A percentile compares a stretch with the other conserved stretches of the same genome.
phyloP scores from a whole-genome alignment of 139 green algal genomes.

The Closterium sp. region DNA sequence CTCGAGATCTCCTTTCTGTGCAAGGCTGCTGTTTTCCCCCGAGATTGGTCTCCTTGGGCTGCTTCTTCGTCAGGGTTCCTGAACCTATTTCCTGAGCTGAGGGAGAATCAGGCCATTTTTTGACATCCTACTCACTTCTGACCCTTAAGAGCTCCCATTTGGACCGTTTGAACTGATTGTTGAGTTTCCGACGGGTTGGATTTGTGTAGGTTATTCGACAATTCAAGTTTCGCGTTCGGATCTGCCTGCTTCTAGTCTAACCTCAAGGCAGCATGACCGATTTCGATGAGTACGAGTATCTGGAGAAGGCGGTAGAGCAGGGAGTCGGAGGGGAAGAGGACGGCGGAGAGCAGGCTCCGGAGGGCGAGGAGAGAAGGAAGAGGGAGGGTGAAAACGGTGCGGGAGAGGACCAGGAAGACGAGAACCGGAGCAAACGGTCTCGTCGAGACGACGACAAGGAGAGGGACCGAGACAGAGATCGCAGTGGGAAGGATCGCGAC shows the following conservation, averaged over 20 bases:
- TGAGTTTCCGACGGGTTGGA: background rate
- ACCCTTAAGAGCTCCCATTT: background rate
- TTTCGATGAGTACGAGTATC: slow-evolving; percentile 52
- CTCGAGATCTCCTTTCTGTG: background rate
- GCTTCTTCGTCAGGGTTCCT: background rate
- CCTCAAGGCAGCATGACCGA: slow-evolving; percentile 25
- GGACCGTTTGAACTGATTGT: background rate
- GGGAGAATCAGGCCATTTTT: background rate
- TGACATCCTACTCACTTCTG: background rate
- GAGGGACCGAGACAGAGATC: background rate
- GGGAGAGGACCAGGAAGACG: background rate
- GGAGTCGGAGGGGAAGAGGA: background rate
- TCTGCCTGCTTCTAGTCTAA: background rate
- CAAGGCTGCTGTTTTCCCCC: background rate
- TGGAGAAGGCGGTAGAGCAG: slow-evolving; percentile 47
- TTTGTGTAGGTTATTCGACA: background rate
- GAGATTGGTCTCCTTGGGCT: background rate
- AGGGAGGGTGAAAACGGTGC: background rate
- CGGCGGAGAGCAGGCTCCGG: background rate
- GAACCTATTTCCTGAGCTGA: background rate
- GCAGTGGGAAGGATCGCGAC: slow-evolving; percentile 26
- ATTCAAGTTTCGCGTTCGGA: background rate
- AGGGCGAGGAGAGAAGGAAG: slow-evolving; percentile 20
- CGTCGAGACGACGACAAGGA: background rate
- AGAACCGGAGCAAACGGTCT: background rate